phyloP scores from a whole-genome alignment of 306 rosid genomes.

The Sicyos edulis region DNA sequence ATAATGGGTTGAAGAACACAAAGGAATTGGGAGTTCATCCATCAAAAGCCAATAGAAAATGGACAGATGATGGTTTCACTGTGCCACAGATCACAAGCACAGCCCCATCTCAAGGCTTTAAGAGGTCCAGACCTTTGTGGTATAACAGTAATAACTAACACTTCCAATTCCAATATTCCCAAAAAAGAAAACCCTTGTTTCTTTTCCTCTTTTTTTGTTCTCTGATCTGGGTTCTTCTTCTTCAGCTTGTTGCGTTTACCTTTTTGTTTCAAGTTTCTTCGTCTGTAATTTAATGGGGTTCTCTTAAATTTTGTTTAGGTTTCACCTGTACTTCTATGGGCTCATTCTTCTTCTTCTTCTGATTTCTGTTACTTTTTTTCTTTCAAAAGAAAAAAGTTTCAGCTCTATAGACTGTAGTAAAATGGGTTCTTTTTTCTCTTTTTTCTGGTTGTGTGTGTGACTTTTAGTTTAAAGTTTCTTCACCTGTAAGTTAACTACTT shows the following conservation, averaged over 20 bases:
- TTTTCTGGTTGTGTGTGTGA: neutral
- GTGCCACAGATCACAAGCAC: slow-evolving; percentile 66
- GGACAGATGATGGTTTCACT: slow-evolving; percentile 62
- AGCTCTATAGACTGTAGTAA: neutral
- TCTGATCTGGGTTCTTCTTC: neutral
- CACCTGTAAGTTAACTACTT: neutral
- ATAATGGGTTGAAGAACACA: slow-evolving; percentile 29
- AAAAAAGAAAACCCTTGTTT: neutral
- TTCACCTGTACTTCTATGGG: neutral
- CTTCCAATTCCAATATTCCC: neutral
- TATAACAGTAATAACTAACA: slow-evolving; percentile 19
- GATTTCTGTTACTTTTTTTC: neutral
- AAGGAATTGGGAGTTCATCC: slow-evolving; percentile 29
- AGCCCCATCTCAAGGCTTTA: slow-evolving; percentile 33
- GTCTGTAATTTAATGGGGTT: neutral
- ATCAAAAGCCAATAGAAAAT: slow-evolving; percentile 36
- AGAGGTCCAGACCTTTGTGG: slow-evolving; percentile 56
- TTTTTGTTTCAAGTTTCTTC: neutral
- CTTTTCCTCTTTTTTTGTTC: neutral
- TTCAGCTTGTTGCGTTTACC: neutral
- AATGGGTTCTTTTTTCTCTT: neutral
- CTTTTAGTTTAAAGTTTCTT: neutral
- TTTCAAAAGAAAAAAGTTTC: neutral
- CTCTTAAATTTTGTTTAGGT: neutral
- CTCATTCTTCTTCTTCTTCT: neutral